Evolutionary conservation across 345 rosid genomes (phyloP).

Genomic region (Gossypium arboreum): DNA sequence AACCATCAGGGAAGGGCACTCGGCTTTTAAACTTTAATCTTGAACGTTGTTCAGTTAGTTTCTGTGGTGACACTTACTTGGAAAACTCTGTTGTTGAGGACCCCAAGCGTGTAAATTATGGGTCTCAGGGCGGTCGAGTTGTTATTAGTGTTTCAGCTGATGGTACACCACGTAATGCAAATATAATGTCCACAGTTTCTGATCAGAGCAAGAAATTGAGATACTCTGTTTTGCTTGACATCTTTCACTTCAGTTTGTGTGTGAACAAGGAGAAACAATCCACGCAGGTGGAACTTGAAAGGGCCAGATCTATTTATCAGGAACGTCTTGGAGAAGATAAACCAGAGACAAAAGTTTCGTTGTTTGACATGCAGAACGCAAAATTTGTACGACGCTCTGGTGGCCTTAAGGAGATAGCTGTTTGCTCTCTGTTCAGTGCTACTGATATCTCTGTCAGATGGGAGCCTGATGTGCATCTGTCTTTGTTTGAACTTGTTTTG

Average conservation of each 20-base stretch:
- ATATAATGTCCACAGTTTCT: slow-evolving; percentile 45
- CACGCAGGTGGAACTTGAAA: slow-evolving; percentile 82
- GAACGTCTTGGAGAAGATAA: slow-evolving; percentile 59
- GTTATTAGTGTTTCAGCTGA: slow-evolving; percentile 62
- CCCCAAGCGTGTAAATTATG: slow-evolving; percentile 96
- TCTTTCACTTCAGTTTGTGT: slow-evolving; percentile 64
- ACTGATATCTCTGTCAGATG: slow-evolving; percentile 73
- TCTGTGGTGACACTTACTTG: slow-evolving; percentile 60
- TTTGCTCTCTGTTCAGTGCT: slow-evolving; percentile 96
- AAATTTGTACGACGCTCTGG: slow-evolving; percentile 86
- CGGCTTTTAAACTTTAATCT: slow-evolving; percentile 69
- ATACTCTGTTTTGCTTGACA: slow-evolving; percentile 71
- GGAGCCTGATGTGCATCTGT: slow-evolving; percentile 91
- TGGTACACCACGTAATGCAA: slow-evolving; percentile 78
- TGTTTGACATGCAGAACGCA: slow-evolving; percentile 80
- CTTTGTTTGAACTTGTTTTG: slow-evolving; percentile 69
- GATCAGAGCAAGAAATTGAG: slow-evolving; percentile 55
- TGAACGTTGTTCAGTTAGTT: slow-evolving; percentile 75
- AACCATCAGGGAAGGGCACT: slow-evolving; percentile 75
- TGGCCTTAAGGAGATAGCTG: slow-evolving; percentile 79
- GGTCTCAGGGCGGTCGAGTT: slow-evolving; percentile 93
- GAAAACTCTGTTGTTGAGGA: slow-evolving; percentile 65
- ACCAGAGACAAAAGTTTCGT: slow-evolving; percentile 48
- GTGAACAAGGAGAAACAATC: slow-evolving; percentile 85
- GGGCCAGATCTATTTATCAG: slow-evolving; percentile 77